Base-by-base conservation (phyloP, 352 stramenopile species). In the Globisporangium uncinulatum region DNA sequence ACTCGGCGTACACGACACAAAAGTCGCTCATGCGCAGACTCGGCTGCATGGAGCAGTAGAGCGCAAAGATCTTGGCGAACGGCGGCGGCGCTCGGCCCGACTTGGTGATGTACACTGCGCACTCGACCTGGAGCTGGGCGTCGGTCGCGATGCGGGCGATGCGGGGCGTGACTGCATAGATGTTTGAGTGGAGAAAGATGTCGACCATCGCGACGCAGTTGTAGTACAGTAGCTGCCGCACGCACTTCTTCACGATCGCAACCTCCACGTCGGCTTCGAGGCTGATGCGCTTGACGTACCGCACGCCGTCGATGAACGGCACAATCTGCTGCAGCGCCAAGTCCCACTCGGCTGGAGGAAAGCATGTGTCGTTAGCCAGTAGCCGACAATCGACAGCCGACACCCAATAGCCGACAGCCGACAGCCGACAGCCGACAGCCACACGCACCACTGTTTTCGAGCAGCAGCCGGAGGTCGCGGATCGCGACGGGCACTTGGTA, bases 181-280 rank as follows among this genome's bases (percentile, higher is more conserved):
- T 92, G 66, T 97, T 97, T 10, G 82, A 89, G 69, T 96, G 83
- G 45, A 94, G 64, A 56, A 97, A 97, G 59, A 97, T 95, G 60
- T 97, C 88, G 48, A 95, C 92, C 63, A 97, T 78, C 15, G 78
- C 81, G 54, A 96, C 85, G 60, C 85, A 96, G 54, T 80, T 81
- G 53, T 94, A 96, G 73, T 96, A 95, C 20, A 96, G 62, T 58
- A 96, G 67, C 65, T 94, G 86, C 0, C 77, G 83, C 32, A 96
- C 59, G 59, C 84, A 95, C 41, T 90, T 89, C 65, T 95, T 97
- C 17, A 96, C 84, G 54, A 94, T 90, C 31, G 79, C 72, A 46
- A 95, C 81, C 57, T 95, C 85, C 15, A 96, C 86, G 52, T 95
- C 84, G 41, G 88, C 83, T 43, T 95, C 86, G 41, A 96, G 52